Base-by-base conservation (phyloP, 352 stramenopile genomes). In the Phytophthora ramorum region DNA sequence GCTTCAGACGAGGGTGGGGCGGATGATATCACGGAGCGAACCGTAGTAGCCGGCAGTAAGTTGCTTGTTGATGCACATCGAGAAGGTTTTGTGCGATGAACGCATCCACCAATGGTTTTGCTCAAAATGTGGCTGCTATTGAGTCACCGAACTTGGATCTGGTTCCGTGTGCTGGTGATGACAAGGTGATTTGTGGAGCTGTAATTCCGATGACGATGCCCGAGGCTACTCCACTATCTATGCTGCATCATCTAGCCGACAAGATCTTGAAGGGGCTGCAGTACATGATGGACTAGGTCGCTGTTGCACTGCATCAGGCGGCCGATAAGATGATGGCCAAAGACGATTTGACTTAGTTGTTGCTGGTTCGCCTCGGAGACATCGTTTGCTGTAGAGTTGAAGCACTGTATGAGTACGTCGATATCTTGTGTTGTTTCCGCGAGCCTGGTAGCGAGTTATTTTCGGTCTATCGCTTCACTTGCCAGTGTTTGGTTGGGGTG, bases 381-480 rank as follows among this genome's bases (percentile, higher is more conserved):
- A 14, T 40, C 17, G 24, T 43, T 13, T 59, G 52, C 38, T 59
- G 26, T 24, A 13, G 26, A 0, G 24, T 30, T 0, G 14, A 59
- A 16, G 38, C 37, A 26, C 16, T 50, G 9, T 59, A n/a, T 16
- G 38, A 43, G 12, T 10, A 52, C 41, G 28, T 52, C 0, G 32
- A 62, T 43, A 62, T 54, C 3, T 14, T 62, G 8, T 19, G 41
- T 4, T 62, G 43, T 43, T 54, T 62, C 38, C 41, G 30, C 6
- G 53, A 53, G 20, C 3, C 13, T 7, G 54, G 32, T 1, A 50
- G 13, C 7, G 16, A 7, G 9, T 6, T 13, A 1, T 64, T 58
- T 17, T 47, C 46, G n/a, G 6, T 57, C 57, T 4, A 58, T 52
- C 6, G 46, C 57, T 5, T 13, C 37, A 5, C 43, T 58, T 4